A percentile compares a stretch with the other conserved stretches of the same genome.
These are phyloP conservation scores for Oryza brachyantha DNA, from an alignment of 176 grass and related monocot species.

Conservation along the genomic window DNA sequence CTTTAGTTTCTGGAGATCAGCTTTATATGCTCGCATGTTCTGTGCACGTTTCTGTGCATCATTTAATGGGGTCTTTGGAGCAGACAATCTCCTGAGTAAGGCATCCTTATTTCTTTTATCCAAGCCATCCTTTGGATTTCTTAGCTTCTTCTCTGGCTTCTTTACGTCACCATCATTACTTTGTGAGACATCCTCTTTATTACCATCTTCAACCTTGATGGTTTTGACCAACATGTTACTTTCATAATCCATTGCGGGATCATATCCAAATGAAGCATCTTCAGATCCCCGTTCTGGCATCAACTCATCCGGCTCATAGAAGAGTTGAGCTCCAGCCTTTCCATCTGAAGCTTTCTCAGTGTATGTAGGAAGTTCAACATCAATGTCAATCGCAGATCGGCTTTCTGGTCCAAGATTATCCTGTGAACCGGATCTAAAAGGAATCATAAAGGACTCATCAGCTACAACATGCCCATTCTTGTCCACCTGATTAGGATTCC, in stretches of 20 bases:
- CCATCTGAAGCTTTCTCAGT: slow-evolving; percentile 32
- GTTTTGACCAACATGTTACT: slow-evolving; percentile 49
- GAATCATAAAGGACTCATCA: slow-evolving; percentile 91
- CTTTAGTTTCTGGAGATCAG: slow-evolving; percentile 83
- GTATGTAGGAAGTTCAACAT: slow-evolving; percentile 60
- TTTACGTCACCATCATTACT: slow-evolving; percentile 46
- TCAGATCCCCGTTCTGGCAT: slow-evolving; percentile 70
- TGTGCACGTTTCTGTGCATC: slow-evolving; percentile 96
- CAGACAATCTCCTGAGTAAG: slow-evolving; percentile 47
- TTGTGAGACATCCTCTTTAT: slow-evolving; percentile 41
- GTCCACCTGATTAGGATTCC: slow-evolving; percentile 38
- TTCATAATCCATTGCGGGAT: slow-evolving; percentile 82
- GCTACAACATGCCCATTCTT: slow-evolving; percentile 46
- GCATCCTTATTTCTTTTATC: slow-evolving; percentile 84
- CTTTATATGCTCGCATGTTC: slow-evolving; percentile 79
- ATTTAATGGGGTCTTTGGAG: slow-evolving; percentile 50
- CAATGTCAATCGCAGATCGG: slow-evolving; percentile 71
- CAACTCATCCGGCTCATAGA: slow-evolving; percentile 86
- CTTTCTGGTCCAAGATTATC: slow-evolving; percentile 49
- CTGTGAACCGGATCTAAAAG: slow-evolving; percentile 58
- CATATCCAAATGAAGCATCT: slow-evolving; percentile 63
- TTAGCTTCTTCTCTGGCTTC: slow-evolving; percentile 64
- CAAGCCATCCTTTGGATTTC: slow-evolving; percentile 51
- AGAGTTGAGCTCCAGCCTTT: slow-evolving; percentile 49
- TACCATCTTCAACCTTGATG: slow-evolving; percentile 44